These are phyloP conservation scores for Torulaspora microellipsoides DNA, from an alignment of 805 yeast genomes.

Conservation along the genomic window DNA sequence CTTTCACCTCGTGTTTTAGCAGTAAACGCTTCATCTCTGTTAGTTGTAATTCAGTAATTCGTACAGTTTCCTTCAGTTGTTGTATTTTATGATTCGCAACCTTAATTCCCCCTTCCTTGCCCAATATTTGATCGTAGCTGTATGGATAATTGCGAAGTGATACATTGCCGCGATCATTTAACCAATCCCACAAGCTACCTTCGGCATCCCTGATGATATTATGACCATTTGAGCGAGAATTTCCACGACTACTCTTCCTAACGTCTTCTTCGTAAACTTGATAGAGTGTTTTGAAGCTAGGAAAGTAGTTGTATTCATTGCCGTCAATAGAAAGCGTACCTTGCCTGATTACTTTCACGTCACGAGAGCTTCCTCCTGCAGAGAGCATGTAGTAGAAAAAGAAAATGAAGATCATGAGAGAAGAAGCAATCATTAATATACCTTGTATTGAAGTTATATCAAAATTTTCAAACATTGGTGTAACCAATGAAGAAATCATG, in stretches of 20 bases:
- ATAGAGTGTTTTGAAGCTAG: conserved; percentile 38
- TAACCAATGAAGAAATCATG: conserved; percentile 2
- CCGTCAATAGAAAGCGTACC: conserved; percentile 35
- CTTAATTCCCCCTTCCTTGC: neutral
- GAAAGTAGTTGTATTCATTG: conserved; percentile 38
- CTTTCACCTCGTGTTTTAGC: conserved; percentile 1
- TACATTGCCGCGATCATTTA: conserved; percentile 40
- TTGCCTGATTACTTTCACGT: conserved; percentile 19
- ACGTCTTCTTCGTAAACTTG: conserved; percentile 27
- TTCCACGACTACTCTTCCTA: conserved; percentile 11
- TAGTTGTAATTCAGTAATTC: conserved; percentile 27
- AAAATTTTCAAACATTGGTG: conserved; percentile 10
- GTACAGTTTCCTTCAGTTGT: conserved; percentile 26
- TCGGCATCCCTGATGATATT: conserved; percentile 45
- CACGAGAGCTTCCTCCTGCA: conserved; percentile 3
- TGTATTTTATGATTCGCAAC: conserved; percentile 20
- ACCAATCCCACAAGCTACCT: conserved; percentile 69
- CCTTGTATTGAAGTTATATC: conserved; percentile 22
- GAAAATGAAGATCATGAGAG: conserved; percentile 10
- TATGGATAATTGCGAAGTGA: conserved; percentile 2
- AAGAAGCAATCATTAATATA: conserved; percentile 7
- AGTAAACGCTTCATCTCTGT: conserved; percentile 23
- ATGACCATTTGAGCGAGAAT: conserved; percentile 7
- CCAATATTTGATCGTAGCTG: neutral
- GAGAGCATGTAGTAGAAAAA: conserved; percentile 9